These are phyloP conservation scores for Rhododendron kiyosumense DNA, from an alignment of 148 eudicot species.

Conservation along the genomic window DNA sequence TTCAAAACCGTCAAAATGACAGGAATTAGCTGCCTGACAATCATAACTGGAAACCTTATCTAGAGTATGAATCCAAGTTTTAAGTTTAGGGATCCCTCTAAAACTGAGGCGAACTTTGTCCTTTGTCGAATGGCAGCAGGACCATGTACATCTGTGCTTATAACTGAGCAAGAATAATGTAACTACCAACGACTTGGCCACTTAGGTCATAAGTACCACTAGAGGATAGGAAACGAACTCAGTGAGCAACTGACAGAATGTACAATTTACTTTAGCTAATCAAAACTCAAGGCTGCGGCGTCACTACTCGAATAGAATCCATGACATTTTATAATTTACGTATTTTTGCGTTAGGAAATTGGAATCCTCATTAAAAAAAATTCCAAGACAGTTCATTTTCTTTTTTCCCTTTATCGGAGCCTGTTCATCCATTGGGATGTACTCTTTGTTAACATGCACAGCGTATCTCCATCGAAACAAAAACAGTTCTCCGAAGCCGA, in stretches of 20 bases:
- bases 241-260: not conserved
- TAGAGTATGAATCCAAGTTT: not conserved
- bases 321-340: not conserved
- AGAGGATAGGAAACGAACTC: not conserved
- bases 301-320: not conserved
- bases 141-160: not conserved
- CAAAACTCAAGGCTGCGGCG: not conserved
- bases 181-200: not conserved
- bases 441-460: not conserved
- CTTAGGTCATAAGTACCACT: not conserved
- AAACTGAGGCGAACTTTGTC: not conserved
- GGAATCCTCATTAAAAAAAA: not conserved
- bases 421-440: not conserved
- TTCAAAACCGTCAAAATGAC: no score
- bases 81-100: not conserved
- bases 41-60: not conserved
- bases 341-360: not conserved
- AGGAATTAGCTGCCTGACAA: no score
- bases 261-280: not conserved
- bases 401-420: not conserved
- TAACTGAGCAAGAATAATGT: not conserved
- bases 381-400: no score
- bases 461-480: not conserved
- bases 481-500: not conserved
- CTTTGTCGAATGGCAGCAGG: not conserved